A percentile compares a stretch with the other conserved stretches of the same genome.
Evolutionary conservation across 2,329 filamentous ascomycete species (phyloP).

Genomic region (Escovopsis sp.): DNA sequence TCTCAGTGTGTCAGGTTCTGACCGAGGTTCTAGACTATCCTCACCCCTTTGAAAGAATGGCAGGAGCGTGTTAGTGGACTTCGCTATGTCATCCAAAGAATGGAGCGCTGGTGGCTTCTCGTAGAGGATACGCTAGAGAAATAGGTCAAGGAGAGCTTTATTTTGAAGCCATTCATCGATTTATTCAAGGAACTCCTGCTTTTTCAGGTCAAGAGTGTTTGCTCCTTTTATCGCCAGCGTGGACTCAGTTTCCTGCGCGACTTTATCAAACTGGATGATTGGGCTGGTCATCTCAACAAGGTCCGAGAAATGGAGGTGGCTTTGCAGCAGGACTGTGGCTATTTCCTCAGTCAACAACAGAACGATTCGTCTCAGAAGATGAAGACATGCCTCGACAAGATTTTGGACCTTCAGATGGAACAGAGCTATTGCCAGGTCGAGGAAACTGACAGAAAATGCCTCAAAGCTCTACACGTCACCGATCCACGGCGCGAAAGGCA

Average conservation of each 20-base stretch:
- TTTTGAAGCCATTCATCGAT: constrained; percentile 12
- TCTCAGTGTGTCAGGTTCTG: background rate
- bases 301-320: constrained; percentile 15
- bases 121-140: constrained; percentile 15
- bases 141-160: constrained; percentile 1
- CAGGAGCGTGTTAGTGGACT: constrained; percentile 19
- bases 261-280: constrained; percentile 18
- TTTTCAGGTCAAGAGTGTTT: constrained; percentile 26
- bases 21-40: constrained; percentile 12
- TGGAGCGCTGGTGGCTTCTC: constrained; percentile 25
- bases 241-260: constrained; percentile 13
- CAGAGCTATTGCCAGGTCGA: no score
- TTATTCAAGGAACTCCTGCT: constrained; percentile 24
- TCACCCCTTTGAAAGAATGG: constrained; percentile 13
- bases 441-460: background rate
- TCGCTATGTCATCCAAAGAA: constrained; percentile 18
- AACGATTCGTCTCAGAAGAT: background rate
- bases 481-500: constrained; percentile 17
- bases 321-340: constrained; percentile 5
- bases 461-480: constrained; percentile 10
- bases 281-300: constrained; percentile 15
- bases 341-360: constrained; percentile 2
- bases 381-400: background rate
- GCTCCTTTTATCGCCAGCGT: constrained; percentile 18
- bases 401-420: background rate